phyloP scores from a whole-genome alignment of 257 asterid genomes.

The Cordia subcordata region DNA sequence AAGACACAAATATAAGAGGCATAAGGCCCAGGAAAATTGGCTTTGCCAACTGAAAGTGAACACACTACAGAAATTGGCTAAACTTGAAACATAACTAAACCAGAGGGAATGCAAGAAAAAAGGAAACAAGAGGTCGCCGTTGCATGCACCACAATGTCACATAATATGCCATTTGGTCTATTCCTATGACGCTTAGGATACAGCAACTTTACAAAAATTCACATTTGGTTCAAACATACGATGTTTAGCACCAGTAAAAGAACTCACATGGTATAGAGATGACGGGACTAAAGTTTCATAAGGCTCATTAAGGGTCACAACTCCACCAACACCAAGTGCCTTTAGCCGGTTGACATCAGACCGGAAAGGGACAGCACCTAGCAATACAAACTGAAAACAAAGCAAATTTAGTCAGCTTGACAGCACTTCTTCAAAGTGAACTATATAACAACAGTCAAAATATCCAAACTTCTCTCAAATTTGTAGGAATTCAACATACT shows the following conservation, averaged over 20 bases:
- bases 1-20: no score
- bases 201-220: neutral
- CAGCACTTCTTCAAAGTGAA: neutral
- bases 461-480: no score
- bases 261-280: constrained; percentile 41
- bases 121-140: no score
- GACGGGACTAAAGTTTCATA: constrained; percentile 56
- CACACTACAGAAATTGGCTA: no score
- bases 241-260: constrained; percentile 1
- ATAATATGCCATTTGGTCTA: no score
- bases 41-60: no score
- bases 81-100: no score
- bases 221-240: neutral
- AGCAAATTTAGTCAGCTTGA: constrained; percentile 9
- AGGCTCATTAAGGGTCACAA: constrained; percentile 54
- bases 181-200: no score
- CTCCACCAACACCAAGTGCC: constrained; percentile 51
- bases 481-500: no score
- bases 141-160: no score
- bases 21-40: no score
- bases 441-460: neutral
- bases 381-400: constrained; percentile 39
- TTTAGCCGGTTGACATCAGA: constrained; percentile 45
- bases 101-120: no score
- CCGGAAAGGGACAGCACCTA: constrained; percentile 64